phyloP scores from a whole-genome alignment of 768 basidiomycete species.

The Tulasnella sp. region DNA sequence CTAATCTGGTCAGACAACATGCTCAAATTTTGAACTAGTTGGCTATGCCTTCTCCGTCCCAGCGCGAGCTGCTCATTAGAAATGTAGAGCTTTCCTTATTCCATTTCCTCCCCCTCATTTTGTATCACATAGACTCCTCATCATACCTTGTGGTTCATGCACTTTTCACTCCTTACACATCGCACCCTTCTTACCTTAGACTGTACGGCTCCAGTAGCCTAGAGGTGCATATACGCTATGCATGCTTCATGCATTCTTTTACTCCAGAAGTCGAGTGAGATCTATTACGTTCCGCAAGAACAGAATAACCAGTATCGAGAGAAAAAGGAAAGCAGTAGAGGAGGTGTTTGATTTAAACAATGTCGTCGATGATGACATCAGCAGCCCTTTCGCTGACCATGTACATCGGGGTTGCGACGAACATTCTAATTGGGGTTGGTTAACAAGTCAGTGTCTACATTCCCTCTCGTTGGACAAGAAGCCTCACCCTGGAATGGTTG shows the following conservation, averaged over 20 bases:
- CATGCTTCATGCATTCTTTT: neutral
- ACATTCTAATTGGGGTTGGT: neutral
- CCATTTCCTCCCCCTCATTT: too few relatives aligned
- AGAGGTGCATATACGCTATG: neutral
- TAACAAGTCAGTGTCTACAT: neutral
- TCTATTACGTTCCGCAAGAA: neutral
- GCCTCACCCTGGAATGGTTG: constrained; percentile 16
- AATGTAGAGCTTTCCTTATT: too few relatives aligned
- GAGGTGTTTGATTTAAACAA: neutral
- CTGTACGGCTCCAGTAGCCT: neutral
- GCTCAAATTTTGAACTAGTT: too few relatives aligned
- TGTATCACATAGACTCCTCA: too few relatives aligned
- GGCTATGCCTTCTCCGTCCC: too few relatives aligned
- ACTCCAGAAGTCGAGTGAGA: neutral
- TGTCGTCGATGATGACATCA: constrained; percentile 18
- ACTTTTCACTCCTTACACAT: neutral
- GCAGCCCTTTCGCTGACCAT: constrained; percentile 22
- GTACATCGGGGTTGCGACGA: constrained; percentile 18
- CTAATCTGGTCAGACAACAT: too few relatives aligned
- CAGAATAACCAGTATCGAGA: neutral
- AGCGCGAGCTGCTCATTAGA: too few relatives aligned
- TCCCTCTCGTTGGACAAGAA: neutral
- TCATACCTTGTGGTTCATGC: too few relatives aligned
- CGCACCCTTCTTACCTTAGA: neutral
- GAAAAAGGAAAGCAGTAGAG: too few relatives aligned